Evolutionary conservation across 768 basidiomycete species (phyloP), one percentile per base, ranked within the genome.

Genomic region (Xerocomus spinulosus): DNA sequence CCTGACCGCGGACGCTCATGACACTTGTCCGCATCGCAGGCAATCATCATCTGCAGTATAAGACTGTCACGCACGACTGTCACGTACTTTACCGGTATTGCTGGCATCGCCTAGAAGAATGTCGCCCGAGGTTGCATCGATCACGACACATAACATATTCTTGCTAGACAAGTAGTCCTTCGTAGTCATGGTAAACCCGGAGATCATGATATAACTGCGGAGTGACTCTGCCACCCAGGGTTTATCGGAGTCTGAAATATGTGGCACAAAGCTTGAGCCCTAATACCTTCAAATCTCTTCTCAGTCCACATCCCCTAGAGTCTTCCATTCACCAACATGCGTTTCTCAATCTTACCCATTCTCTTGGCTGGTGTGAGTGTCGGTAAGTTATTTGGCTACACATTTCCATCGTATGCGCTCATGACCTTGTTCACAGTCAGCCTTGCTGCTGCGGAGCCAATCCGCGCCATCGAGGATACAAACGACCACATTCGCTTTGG

Each of bases 361-460:
- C 55, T 75, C 47, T 55, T 70, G 49, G 68, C 72, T 14, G 65
- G 67, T 33, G 73, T 68, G 21, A 63, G 58, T 30, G 39, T 64
- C 28, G 65, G 68, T 70, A 45, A 46, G 68, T 36, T 39, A 18
- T 49, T 36, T 42, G 21, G 32, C 18, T 20, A 28, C 25, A 18
- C 17, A 17, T 42, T 41, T 29, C 12, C 15, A 3, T 14, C 26
- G 29, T 42, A n/a, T 34, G 24, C 25, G 46, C 49, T 46, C 35
- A 24, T 41, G 3, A 30, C 23, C 37, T 39, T 15, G 48, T 25
- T 32, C 44, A 63, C 51, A 55, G 65, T 52, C 44, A 46, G 49
- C 24, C 69, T 76, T 53, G 79, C 73, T 42, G 58, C 64, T 40
- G 77, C 80, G 33, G 72, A 70, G 51, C 80, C 82, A 39, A 62